Conservation (phyloP, 768 basidiomycete species). For the Royoungia palumana region DNA sequence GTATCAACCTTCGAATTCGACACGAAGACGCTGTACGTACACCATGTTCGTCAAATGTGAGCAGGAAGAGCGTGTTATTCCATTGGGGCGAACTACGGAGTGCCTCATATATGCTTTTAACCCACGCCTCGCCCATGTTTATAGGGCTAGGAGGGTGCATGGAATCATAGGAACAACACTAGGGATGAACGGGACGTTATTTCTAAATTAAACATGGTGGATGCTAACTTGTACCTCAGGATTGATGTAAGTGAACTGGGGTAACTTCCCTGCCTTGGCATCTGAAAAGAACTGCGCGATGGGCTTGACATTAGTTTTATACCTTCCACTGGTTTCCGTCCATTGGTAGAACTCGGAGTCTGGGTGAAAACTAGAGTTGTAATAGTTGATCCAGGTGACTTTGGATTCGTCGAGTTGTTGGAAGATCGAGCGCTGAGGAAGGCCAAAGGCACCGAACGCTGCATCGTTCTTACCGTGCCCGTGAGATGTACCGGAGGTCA, state of each 20-base stretch:
- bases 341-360: conserved; percentile 23
- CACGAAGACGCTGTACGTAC: conserved; percentile 5
- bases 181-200: background rate
- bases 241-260: conserved; percentile 27
- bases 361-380: conserved; percentile 27
- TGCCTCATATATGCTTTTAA: conserved; percentile 22
- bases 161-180: conserved; percentile 25
- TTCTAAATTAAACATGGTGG: too few species aligned
- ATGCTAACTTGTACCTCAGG: conserved; percentile 15
- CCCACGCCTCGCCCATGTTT: conserved; percentile 26
- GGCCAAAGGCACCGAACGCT: conserved; percentile 16
- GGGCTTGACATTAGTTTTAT: conserved; percentile 13
- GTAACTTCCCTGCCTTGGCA: conserved; percentile 21
- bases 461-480: conserved; percentile 21
- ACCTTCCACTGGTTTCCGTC: conserved; percentile 17
- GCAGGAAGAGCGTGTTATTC: conserved; percentile 16
- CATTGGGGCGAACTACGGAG: conserved; percentile 25
- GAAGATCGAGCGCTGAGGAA: conserved; percentile 27
- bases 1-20: background rate
- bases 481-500: conserved; percentile 26
- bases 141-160: conserved; percentile 27
- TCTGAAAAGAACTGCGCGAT: conserved; percentile 19
- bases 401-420: conserved; percentile 27
- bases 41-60: conserved; percentile 28
- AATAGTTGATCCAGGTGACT: conserved; percentile 24